Evolutionary conservation across 345 rosid genomes (phyloP), one percentile per base, ranked within the genome.

Genomic region (Zanthoxylum bungeanum): DNA sequence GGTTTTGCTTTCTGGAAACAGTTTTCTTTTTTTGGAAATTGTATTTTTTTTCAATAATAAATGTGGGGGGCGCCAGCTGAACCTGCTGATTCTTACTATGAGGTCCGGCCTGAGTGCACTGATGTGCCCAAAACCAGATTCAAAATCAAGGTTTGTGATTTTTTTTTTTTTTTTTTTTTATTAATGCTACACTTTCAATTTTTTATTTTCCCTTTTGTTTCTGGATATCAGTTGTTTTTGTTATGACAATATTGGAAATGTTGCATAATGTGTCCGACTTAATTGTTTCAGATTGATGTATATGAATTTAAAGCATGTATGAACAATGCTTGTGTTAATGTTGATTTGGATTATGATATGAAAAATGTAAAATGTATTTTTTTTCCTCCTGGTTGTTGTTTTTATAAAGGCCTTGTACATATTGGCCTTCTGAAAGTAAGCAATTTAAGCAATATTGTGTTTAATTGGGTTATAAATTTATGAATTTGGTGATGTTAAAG

Each of bases 61-160:
- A 95, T 95, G 97, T 87, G 97, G 96, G 80, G 93, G 60, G 78
- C 75, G 22, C 60, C 77, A 2, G 87, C 90, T 58, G 85, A 87
- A 55, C 89, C 96, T 39, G 89, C 93, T 44, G 99, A 95, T 85
- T 87, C 96, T 77, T 95, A 85, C 78, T 95, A 95, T 62, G 79
- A 83, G 89, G 96, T 95, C 82, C 88, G 98, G 40, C 89, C 96
- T 47, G 97, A 95, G 50, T 95, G 98, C 83, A 87, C 86, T 30
- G 96, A 95, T 80, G 98, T 90, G 65, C 97, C 98, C 34, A 93
- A 84, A 72, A 81, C 94, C 77, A 83, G 80, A 85, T 95, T 95
- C 86, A 93, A 86, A 78, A 95, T 95, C 88, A 92, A 85, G 94
- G 99, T 95, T 68, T 58, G 86, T 69, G 2, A 46, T 37, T 44